These are phyloP conservation scores for Pseudomassariella vexata DNA, from an alignment of 2,329 filamentous ascomycete genomes.

Conservation along the genomic window DNA sequence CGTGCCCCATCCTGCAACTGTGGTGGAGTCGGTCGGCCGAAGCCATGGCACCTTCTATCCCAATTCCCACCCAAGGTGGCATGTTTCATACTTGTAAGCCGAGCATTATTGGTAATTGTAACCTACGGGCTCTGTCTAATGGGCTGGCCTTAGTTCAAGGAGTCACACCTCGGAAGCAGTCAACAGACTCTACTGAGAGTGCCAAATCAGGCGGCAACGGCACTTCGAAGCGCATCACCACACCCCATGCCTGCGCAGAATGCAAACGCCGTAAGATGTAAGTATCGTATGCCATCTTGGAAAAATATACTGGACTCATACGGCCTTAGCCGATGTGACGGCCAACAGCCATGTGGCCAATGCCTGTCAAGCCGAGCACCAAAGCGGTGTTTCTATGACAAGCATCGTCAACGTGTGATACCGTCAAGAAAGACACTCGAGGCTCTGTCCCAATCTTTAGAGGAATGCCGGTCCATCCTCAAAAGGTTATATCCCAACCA, in stretches of 20 bases:
- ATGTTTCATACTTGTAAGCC: constrained; percentile 46
- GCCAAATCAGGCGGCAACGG: constrained; percentile 22
- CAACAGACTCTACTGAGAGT: constrained; percentile 31
- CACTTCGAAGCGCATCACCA: constrained; percentile 27
- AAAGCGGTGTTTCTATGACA: constrained; percentile 74
- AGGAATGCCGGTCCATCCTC: constrained; percentile 59
- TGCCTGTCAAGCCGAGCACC: constrained; percentile 77
- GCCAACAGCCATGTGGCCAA: constrained; percentile 74
- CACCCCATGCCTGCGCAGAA: constrained; percentile 37
- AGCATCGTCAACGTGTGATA: constrained; percentile 70
- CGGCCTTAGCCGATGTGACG: constrained; percentile 60
- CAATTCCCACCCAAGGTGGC: constrained; percentile 41
- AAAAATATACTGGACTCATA: constrained; percentile 18
- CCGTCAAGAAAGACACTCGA: constrained; percentile 69
- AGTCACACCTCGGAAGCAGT: constrained; percentile 44
- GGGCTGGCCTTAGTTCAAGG: constrained; percentile 35
- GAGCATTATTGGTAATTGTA: no score
- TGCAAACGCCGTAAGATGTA: constrained; percentile 73
- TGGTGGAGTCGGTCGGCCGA: no score
- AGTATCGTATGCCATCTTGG: constrained; percentile 13
- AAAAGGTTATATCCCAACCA: constrained; percentile 57
- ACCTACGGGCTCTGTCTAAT: background rate
- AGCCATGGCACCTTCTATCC: constrained; percentile 38
- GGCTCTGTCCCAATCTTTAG: constrained; percentile 57
- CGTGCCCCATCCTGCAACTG: no score